Evolutionary conservation across 352 stramenopile genomes (phyloP).

Genomic region (Peronospora tabacina): DNA sequence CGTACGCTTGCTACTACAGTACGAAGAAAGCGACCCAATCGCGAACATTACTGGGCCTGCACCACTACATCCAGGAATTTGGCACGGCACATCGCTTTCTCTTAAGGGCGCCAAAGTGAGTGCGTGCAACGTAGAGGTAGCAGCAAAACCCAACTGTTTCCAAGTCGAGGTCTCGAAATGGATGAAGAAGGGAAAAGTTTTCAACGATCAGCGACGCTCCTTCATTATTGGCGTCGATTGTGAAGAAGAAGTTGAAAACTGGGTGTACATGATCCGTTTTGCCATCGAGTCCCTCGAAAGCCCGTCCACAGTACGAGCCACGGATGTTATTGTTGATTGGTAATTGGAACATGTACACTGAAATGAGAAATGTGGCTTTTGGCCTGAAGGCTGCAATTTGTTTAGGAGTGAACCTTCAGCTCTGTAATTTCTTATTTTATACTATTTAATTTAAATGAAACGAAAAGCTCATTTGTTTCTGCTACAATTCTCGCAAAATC

Average conservation of each 20-base stretch:
- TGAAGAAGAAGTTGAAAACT: constrained; percentile 71
- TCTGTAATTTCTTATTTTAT: too few species aligned
- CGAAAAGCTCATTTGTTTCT: too few species aligned
- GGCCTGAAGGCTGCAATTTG: too few species aligned
- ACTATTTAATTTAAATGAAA: too few species aligned
- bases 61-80: constrained; percentile 21
- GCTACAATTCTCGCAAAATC: too few species aligned
- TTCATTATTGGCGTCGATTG: constrained; percentile 72
- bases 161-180: constrained; percentile 79
- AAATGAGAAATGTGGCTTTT: too few species aligned
- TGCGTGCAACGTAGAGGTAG: constrained; percentile 63
- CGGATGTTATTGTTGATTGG: too few species aligned
- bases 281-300: constrained; percentile 82
- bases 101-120: constrained; percentile 67
- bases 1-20: constrained; percentile 55
- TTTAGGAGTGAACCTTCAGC: too few species aligned
- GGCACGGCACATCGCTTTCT: constrained; percentile 54
- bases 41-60: constrained; percentile 1
- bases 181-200: constrained; percentile 69
- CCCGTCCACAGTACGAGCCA: not conserved
- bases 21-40: constrained; percentile 44
- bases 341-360: too few species aligned
- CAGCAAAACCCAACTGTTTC: constrained; percentile 72
- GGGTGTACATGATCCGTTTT: constrained; percentile 82
- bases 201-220: constrained; percentile 49